Percentiles rank a stretch among this genome's conserved stretches.
Evolutionary conservation across 2,329 filamentous ascomycete species (phyloP).

Genomic region (Colletotrichum scovillei): DNA sequence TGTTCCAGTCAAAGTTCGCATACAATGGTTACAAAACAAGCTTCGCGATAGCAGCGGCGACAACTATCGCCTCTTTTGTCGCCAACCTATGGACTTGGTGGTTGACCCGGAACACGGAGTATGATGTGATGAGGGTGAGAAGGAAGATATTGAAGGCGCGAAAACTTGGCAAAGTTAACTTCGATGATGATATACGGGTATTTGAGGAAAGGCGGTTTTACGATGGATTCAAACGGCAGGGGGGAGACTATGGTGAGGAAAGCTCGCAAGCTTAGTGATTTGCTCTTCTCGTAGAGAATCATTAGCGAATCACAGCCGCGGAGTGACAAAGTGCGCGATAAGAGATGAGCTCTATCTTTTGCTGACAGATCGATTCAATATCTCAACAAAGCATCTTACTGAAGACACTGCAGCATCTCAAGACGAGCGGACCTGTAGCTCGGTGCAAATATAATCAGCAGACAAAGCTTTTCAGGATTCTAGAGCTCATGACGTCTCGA

Average conservation of each 20-base stretch:
- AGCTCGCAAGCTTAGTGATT: background rate
- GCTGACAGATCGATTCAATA: background rate
- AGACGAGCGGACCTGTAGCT: too few species aligned
- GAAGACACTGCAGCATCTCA: too few species aligned
- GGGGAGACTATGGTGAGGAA: background rate
- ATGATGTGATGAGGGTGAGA: slow-evolving; percentile 39
- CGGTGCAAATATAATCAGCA: too few species aligned
- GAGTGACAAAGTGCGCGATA: background rate
- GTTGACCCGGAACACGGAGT: slow-evolving; percentile 41
- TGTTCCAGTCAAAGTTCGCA: slow-evolving; percentile 55
- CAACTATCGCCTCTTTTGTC: slow-evolving; percentile 39
- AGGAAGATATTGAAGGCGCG: slow-evolving; percentile 35
- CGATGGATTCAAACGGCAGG: slow-evolving; percentile 3
- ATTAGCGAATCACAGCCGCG: background rate
- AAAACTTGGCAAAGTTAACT: slow-evolving; percentile 31
- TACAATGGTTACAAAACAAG: slow-evolving; percentile 45
- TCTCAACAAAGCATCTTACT: too few species aligned
- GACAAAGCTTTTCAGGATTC: too few species aligned
- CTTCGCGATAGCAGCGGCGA: slow-evolving; percentile 41
- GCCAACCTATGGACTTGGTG: slow-evolving; percentile 41
- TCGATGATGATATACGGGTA: slow-evolving; percentile 17
- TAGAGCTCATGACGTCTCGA: too few species aligned
- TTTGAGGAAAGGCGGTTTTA: slow-evolving; percentile 23
- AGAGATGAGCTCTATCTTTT: background rate
- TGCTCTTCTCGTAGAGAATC: background rate